A percentile compares a stretch with the other conserved stretches of the same genome.
These are phyloP conservation scores for Drechmeria coniospora DNA, from an alignment of 2,329 filamentous ascomycete species.

Conservation along the genomic window DNA sequence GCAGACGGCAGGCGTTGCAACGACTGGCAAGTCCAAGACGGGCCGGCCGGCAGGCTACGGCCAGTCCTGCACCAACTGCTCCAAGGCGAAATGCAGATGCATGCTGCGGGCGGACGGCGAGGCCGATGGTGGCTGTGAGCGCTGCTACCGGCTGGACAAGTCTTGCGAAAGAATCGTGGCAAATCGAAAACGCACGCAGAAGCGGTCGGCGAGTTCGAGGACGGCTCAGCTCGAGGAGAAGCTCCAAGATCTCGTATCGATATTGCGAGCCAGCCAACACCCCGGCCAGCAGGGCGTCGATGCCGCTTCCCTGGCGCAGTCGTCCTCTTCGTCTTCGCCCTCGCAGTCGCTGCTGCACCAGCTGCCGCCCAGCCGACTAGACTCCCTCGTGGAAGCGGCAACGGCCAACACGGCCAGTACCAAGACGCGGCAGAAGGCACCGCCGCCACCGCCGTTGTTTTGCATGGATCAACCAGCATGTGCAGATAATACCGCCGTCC, in stretches of 20 bases:
- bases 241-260: conserved; percentile 30
- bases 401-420: conserved; percentile 15
- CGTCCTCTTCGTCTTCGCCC: conserved; percentile 3
- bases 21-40: conserved; percentile 1
- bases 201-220: conserved; percentile 18
- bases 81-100: conserved; percentile 32
- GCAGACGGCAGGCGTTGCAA: neutral
- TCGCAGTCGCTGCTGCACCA: conserved; percentile 4
- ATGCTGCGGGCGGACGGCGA: conserved; percentile 20
- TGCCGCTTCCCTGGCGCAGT: neutral
- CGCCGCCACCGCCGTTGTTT: neutral
- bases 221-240: conserved; percentile 34
- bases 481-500: neutral
- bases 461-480: conserved; percentile 1
- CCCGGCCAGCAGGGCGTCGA: conserved; percentile 1
- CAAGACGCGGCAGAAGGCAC: too few relatives aligned
- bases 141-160: conserved; percentile 31
- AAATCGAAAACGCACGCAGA: conserved; percentile 20
- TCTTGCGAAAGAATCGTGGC: conserved; percentile 29
- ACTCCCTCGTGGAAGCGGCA: conserved; percentile 21
- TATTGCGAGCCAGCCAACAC: conserved; percentile 21
- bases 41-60: conserved; percentile 25
- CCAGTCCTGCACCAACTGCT: conserved; percentile 30
- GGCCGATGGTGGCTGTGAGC: conserved; percentile 21
- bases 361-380: conserved; percentile 15